These are phyloP conservation scores for Trichoderma sp. DNA, from an alignment of 2,329 filamentous ascomycete genomes.

Conservation along the genomic window DNA sequence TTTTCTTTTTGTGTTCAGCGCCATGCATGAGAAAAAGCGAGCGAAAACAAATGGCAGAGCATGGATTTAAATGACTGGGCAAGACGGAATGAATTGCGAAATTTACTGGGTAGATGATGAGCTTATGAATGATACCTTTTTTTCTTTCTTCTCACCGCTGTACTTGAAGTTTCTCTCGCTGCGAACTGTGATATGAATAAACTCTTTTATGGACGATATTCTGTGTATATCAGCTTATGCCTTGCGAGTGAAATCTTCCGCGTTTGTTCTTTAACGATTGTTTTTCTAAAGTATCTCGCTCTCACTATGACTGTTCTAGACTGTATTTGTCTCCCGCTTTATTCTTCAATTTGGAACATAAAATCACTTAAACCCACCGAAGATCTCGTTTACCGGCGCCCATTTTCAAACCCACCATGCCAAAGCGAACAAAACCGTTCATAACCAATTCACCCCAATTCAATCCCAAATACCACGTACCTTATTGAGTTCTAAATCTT, in stretches of 20 bases:
- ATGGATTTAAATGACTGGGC: background rate
- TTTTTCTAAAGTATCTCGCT: background rate
- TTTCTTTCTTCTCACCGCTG: background rate
- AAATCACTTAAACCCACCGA: background rate
- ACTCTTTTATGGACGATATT: background rate
- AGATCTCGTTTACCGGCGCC: background rate
- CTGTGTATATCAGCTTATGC: too few species aligned
- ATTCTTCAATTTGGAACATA: background rate
- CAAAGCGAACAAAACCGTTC: background rate
- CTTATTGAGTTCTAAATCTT: background rate
- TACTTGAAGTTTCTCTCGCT: background rate
- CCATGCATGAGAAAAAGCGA: background rate
- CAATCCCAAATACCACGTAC: background rate
- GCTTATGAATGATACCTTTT: slow-evolving; percentile 17
- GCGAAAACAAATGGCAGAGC: background rate
- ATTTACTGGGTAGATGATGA: background rate
- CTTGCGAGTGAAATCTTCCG: background rate
- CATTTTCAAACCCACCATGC: background rate
- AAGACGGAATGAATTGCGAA: background rate
- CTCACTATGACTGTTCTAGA: background rate
- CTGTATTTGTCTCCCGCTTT: background rate
- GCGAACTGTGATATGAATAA: background rate
- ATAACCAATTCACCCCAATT: background rate
- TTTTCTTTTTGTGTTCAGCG: background rate
- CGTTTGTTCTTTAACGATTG: background rate